Conservation (phyloP, 225 moss, liverwort and hornwort genomes). For the Antitrichia curtipendula region DNA sequence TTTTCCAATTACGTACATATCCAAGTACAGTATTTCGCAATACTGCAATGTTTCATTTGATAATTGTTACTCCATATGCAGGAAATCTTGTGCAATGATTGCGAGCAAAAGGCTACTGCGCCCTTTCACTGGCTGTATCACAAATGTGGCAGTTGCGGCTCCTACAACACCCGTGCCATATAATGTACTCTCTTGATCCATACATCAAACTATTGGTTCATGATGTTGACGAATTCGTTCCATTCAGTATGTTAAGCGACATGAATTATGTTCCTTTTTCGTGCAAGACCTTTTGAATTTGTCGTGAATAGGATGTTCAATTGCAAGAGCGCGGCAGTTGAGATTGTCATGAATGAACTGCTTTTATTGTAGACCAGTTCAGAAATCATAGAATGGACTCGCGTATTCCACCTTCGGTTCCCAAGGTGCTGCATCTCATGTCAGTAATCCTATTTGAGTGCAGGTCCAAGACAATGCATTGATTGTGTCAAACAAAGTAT, state of each 20-base stretch:
- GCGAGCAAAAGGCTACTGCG: conserved; percentile 73
- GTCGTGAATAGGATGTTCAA: not conserved
- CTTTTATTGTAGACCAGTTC: not conserved
- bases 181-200: conserved; percentile 7
- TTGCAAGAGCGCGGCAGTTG: not conserved
- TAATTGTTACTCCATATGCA: not conserved
- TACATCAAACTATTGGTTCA: not conserved
- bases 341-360: not conserved
- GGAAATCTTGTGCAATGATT: conserved; percentile 94
- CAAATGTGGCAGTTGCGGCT: conserved; percentile 71
- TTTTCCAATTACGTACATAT: not conserved
- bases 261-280: not conserved
- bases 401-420: not conserved
- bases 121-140: conserved; percentile 98
- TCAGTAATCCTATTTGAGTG: not conserved
- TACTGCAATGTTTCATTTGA: not conserved
- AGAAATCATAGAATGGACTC: not conserved
- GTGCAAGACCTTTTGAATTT: not conserved
- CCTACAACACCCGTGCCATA: conserved; percentile 86
- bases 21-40: not conserved
- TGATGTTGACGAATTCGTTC: not conserved
- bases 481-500: not conserved
- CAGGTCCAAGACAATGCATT: not conserved
- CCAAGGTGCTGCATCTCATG: not conserved
- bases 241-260: not conserved